Conservation (phyloP, 192 early-diverging fungal genomes). For the Jimgerdemannia flammicorona region DNA sequence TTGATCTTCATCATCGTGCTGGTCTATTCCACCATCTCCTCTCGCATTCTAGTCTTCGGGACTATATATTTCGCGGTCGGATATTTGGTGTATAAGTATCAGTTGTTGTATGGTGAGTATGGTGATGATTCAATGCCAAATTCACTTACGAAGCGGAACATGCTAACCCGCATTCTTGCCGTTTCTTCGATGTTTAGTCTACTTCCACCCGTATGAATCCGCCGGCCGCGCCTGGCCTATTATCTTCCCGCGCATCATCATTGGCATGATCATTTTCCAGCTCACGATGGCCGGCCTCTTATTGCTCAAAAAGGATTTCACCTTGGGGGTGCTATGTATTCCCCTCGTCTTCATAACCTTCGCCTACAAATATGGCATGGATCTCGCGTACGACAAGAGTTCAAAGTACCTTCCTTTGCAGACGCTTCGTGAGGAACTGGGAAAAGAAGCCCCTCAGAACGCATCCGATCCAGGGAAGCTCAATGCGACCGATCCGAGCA, state of each 20-base stretch:
- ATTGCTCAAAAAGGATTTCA: conserved; percentile 44
- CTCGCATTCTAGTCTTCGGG: conserved; percentile 67
- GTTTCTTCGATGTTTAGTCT: conserved; percentile 37
- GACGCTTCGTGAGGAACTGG: conserved; percentile 24
- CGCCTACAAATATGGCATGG: conserved; percentile 41
- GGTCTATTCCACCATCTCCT: conserved; percentile 74
- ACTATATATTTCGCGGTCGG: conserved; percentile 63
- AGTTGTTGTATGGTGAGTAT: conserved; percentile 59
- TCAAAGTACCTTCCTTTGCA: conserved; percentile 46
- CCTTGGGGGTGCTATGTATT: conserved; percentile 32
- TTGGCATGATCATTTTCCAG: conserved; percentile 65
- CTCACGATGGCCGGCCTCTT: conserved; percentile 60
- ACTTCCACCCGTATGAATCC: conserved; percentile 72
- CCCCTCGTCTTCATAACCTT: conserved; percentile 47
- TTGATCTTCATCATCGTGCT: conserved; percentile 71
- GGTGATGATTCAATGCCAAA: background rate
- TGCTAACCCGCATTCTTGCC: no score
- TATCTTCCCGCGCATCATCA: conserved; percentile 63
- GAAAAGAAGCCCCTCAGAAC: background rate
- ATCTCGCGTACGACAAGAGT: conserved; percentile 33
- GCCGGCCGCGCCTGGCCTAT: conserved; percentile 69
- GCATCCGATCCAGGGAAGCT: background rate
- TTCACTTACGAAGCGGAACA: no score
- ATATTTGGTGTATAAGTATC: conserved; percentile 72
- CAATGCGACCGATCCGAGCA: background rate